Evolutionary conservation across 2,329 filamentous ascomycete genomes (phyloP), one percentile per base, ranked within the genome.

Genomic region (Fusarium sp.): DNA sequence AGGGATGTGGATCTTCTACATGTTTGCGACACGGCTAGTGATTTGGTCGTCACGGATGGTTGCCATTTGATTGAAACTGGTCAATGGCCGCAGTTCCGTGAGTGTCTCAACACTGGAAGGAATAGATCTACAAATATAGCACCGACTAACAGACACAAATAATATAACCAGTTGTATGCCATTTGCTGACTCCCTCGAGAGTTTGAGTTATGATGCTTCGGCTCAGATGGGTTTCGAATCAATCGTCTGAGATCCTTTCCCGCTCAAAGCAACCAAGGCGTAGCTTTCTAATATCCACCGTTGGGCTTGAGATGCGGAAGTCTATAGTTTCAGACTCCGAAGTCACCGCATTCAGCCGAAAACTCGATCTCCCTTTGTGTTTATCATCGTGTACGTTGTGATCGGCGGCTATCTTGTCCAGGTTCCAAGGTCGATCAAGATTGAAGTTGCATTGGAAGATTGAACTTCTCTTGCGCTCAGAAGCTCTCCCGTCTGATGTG

Each of bases 391-490:
- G 48, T 6, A 52, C 3, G 3, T 37, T 16, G 18, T 21, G 0
- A 6, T 51, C 6, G 15, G 58, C 55, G 15, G 37, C n/a, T 7
- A 71, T 29, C 12, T 51, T 19, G 8, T 46, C 31, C 9, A 54
- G 42, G 14, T 69, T 29, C 56, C 64, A 63, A 6, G 46, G 21
- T 11, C 45, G 51, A 33, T 52, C 27, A 5, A 61, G 35, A 11
- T 42, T 58, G 31, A 69, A 69, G 19, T 72, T 73, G 39, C 54
- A 60, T 9, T 31, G 41, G 1, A 68, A 23, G 14, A 67, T 27
- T 5, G 58, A 60, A 5, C 49, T 37, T 37, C 60, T n/a, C 3
- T 31, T 19, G 0, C 19, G 1, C 6, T 49, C 45, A 19, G n/a
- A 10, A 4, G 52, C 6, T 35, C 2, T 31, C 18, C 12, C 35